phyloP scores from a whole-genome alignment of 805 yeast genomes.

The Wickerhamomyces alni region DNA sequence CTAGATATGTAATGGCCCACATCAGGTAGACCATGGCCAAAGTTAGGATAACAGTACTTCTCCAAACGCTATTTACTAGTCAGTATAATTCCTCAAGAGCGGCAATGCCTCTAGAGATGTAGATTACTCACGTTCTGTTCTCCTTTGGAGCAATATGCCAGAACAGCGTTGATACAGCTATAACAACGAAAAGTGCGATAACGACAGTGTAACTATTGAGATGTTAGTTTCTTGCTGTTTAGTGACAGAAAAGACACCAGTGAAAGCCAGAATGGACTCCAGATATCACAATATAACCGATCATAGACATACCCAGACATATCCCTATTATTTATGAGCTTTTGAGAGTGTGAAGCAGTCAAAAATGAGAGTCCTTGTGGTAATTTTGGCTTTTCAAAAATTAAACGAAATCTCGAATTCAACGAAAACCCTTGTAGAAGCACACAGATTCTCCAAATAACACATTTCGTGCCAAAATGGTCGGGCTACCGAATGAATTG shows the following conservation, averaged over 20 bases:
- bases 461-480: background rate
- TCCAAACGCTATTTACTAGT: slow-evolving; percentile 70
- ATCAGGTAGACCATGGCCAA: slow-evolving; percentile 74
- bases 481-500: slow-evolving; percentile 23
- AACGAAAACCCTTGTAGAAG: background rate
- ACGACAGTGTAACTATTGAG: slow-evolving; percentile 42
- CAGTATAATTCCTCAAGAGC: no score
- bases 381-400: background rate
- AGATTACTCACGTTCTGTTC: slow-evolving; percentile 47
- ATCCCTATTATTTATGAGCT: background rate
- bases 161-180: slow-evolving; percentile 53
- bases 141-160: slow-evolving; percentile 87
- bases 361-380: no score
- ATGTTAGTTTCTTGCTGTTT: no score
- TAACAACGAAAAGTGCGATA: slow-evolving; percentile 53
- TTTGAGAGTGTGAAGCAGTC: background rate
- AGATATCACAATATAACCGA: background rate
- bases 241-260: no score
- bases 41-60: slow-evolving; percentile 63
- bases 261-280: background rate
- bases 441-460: no score
- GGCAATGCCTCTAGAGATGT: no score
- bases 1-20: slow-evolving; percentile 91
- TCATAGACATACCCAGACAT: background rate
- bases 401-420: background rate